phyloP scores from a whole-genome alignment of 1,284 basidiomycete species.

The Nidula niveotomentosa region DNA sequence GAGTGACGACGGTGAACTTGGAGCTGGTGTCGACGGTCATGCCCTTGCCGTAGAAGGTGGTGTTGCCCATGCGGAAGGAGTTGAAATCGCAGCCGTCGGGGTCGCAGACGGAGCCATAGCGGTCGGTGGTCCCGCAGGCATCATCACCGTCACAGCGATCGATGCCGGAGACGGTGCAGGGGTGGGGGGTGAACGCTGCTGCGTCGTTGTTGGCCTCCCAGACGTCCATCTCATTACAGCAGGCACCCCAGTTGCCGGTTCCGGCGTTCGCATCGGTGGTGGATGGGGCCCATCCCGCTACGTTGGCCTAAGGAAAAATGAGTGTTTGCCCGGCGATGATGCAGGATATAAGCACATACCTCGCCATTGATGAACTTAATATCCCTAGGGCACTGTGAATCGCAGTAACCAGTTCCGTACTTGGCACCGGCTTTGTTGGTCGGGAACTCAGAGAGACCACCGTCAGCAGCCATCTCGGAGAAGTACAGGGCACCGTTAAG shows the following conservation, averaged over 20 bases:
- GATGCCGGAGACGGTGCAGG: slow-evolving; percentile 35
- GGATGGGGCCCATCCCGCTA: slow-evolving; percentile 33
- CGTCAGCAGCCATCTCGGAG: slow-evolving; percentile 49
- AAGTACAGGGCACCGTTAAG: slow-evolving; percentile 23
- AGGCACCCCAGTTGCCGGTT: slow-evolving; percentile 38
- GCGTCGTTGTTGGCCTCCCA: slow-evolving; percentile 42
- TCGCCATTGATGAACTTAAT: slow-evolving; percentile 54
- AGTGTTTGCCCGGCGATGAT: slow-evolving; percentile 3
- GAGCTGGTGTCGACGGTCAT: slow-evolving; percentile 40
- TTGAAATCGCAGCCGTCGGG: slow-evolving; percentile 21
- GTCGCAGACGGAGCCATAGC: background rate
- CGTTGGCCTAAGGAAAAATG: slow-evolving; percentile 33
- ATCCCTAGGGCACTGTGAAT: slow-evolving; percentile 51
- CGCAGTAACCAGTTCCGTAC: slow-evolving; percentile 56
- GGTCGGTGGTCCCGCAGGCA: slow-evolving; percentile 28
- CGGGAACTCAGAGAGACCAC: slow-evolving; percentile 36
- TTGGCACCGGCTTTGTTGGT: slow-evolving; percentile 52
- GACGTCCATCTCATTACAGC: slow-evolving; percentile 55
- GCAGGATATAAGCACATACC: slow-evolving; percentile 24
- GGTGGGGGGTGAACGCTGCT: slow-evolving; percentile 47
- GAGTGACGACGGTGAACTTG: slow-evolving; percentile 15
- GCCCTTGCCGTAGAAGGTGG: slow-evolving; percentile 45
- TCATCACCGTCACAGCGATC: slow-evolving; percentile 22
- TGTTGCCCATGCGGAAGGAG: slow-evolving; percentile 54
- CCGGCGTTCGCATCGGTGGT: slow-evolving; percentile 13